Evolutionary conservation across 108 stramenopile species (phyloP), one percentile per base, ranked within the genome.

Genomic region (Skeletonema costatum): DNA sequence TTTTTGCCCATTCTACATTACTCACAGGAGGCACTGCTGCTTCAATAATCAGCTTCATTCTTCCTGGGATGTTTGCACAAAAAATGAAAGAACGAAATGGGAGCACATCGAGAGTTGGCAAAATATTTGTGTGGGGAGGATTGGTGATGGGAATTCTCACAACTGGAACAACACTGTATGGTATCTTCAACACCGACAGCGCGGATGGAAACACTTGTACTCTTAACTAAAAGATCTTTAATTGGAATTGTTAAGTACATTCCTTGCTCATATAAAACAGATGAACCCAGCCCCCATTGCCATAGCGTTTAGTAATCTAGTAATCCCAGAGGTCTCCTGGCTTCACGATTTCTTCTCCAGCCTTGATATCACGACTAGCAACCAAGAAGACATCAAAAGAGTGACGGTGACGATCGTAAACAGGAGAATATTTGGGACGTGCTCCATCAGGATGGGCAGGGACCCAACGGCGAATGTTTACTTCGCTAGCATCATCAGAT

Each of bases 311-410:
- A 63, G 4, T 65, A 12, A 65, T 67, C 58, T 63, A 63, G 4
- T 65, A 12, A 65, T 67, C 58, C 74, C 74, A 75, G 35, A 75
- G 66, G 19, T 59, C 66, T 5, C 32, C 59, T 10, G 74, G 74
- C 41, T 75, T 75, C 66, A 75, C 64, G 14, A 75, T 50, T 32
- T 75, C 74, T 59, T 75, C 74, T 11, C 88, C 94, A 64, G 80
- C 83, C 50, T 85, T 68, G 41, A 95, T 91, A 53, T 92, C 90
- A 39, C 83, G 68, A 53, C 88, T 90, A 10, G 94, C 92, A n/a
- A 93, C 92, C 68, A 92, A 77, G 68, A 92, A 91, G 10, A 92
- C 84, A 77, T 94, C 93, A 71, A 92, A 90, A n/a, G 85, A 86
- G 61, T 90, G 68, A 9, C 86, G 88, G 69, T 90, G 88, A 46